Base-by-base conservation (phyloP, 2,329 filamentous ascomycete species). In the Hirsutella thompsonii region DNA sequence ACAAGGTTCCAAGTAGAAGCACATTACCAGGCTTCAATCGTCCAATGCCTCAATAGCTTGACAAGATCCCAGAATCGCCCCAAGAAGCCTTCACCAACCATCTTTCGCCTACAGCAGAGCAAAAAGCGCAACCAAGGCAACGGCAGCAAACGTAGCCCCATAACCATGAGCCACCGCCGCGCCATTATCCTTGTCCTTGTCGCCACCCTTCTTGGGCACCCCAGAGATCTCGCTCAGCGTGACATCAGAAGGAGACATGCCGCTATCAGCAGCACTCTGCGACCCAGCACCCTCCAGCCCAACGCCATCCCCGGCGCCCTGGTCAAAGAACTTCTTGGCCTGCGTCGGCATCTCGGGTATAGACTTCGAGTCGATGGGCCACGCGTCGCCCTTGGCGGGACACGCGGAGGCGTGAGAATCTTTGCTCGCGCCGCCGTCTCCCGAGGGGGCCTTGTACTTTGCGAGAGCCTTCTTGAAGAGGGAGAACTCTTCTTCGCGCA, bases 301-400 rank as follows among this genome's bases (percentile, higher is more conserved):
- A 2, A 32, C 30, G 20, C 38, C 30, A 8, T 16, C 20, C 19
- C 38, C 38, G 20, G 38, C 38, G 3, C 38, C 38, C 4, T 34
- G 3, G n/a, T 40, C 35, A 30, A 35, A 35, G 38, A 35, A 35
- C 20, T 40, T 19, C 20, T 40, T n/a, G 20, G 38, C 38, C 30
- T 35, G 14, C 16, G 34, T 14, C 6, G 38, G 30, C 21, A 40
- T 40, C 30, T 8, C 30, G 13, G 38, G 38, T 3, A 40, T 32
- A 20, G 13, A 14, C 20, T n/a, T 35, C 3, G 38, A 32, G 20
- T 40, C 32, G 14, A 40, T 32, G 20, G 34, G 18, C 38, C 38
- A 40, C 14, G 18, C 13, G 14, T 19, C 11, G 20, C 28, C 38
- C 30, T 20, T 26, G 6, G 38, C 35, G 13, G 38, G 38, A 20